phyloP scores from a whole-genome alignment of 331 rosid species.

The Stylosanthes scabra region DNA sequence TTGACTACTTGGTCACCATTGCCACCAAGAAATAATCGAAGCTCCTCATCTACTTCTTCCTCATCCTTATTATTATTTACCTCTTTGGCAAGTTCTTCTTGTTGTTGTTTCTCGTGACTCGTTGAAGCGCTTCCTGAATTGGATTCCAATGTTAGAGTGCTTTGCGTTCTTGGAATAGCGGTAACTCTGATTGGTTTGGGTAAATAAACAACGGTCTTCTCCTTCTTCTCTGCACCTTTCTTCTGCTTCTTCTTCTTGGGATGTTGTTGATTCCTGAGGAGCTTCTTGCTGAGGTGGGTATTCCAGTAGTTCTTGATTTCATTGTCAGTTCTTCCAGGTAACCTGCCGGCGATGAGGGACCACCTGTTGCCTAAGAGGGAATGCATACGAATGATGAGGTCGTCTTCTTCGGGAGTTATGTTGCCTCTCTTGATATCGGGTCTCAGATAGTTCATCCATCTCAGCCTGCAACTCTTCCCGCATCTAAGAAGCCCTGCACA shows the following conservation, averaged over 20 bases:
- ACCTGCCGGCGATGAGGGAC: slow-evolving; percentile 87
- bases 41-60: slow-evolving; percentile 8
- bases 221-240: neutral
- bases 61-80: neutral
- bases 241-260: slow-evolving; percentile 20
- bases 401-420: slow-evolving; percentile 80
- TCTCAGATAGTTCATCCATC: slow-evolving; percentile 94
- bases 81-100: neutral
- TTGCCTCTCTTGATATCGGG: slow-evolving; percentile 92
- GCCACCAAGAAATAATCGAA: slow-evolving; percentile 35
- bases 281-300: slow-evolving; percentile 71
- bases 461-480: slow-evolving; percentile 83
- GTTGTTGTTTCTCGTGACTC: slow-evolving; percentile 47
- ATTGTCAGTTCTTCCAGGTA: slow-evolving; percentile 86
- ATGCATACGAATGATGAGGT: slow-evolving; percentile 81
- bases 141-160: slow-evolving; percentile 43
- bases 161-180: slow-evolving; percentile 49
- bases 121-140: slow-evolving; percentile 48
- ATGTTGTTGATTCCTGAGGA: slow-evolving; percentile 9
- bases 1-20: slow-evolving; percentile 31
- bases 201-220: slow-evolving; percentile 58
- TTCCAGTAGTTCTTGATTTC: slow-evolving; percentile 93
- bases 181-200: slow-evolving; percentile 72
- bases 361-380: slow-evolving; percentile 85
- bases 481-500: slow-evolving; percentile 80